phyloP scores from a whole-genome alignment of 768 basidiomycete genomes.

The Rhizopogon vinicolor region DNA sequence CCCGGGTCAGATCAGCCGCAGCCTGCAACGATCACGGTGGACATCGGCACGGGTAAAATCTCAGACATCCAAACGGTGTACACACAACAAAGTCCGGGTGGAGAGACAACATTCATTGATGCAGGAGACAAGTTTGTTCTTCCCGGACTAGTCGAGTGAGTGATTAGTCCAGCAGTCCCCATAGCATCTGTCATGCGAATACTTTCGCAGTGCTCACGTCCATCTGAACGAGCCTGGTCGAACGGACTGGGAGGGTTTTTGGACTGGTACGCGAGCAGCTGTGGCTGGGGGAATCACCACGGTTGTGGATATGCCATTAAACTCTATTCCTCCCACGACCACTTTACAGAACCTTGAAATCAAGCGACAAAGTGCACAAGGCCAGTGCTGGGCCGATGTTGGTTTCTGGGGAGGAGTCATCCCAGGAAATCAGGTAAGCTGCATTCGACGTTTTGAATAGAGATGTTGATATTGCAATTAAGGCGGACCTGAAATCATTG shows the following conservation, averaged over 20 bases:
- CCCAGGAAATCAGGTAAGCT: slow-evolving; percentile 77
- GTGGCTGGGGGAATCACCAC: slow-evolving; percentile 94
- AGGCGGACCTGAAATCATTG: slow-evolving; percentile 75
- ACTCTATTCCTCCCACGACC: slow-evolving; percentile 95
- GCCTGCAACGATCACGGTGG: slow-evolving; percentile 65
- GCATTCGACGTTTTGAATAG: not conserved
- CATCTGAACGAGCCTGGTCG: slow-evolving; percentile 94
- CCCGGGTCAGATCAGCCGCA: slow-evolving; percentile 42
- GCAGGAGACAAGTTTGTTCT: slow-evolving; percentile 57
- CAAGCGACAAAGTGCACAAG: slow-evolving; percentile 68
- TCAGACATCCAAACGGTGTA: slow-evolving; percentile 38
- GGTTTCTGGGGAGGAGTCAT: slow-evolving; percentile 89
- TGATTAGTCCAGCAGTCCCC: not conserved
- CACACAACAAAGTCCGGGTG: slow-evolving; percentile 7
- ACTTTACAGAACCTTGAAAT: slow-evolving; percentile 68
- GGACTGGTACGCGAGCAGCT: slow-evolving; percentile 87
- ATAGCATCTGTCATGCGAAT: not conserved
- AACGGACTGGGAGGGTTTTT: slow-evolving; percentile 93
- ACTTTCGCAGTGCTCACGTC: slow-evolving; percentile 66
- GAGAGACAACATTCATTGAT: slow-evolving; percentile 33
- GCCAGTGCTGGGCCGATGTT: slow-evolving; percentile 72
- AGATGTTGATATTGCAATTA: not conserved
- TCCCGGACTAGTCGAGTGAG: slow-evolving; percentile 78
- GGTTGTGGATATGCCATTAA: slow-evolving; percentile 96
- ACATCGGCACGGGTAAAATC: slow-evolving; percentile 59